Percentiles rank a stretch among this genome's conserved stretches.
Conservation (phyloP, 1,284 basidiomycete genomes). For the Cyathus olla region DNA sequence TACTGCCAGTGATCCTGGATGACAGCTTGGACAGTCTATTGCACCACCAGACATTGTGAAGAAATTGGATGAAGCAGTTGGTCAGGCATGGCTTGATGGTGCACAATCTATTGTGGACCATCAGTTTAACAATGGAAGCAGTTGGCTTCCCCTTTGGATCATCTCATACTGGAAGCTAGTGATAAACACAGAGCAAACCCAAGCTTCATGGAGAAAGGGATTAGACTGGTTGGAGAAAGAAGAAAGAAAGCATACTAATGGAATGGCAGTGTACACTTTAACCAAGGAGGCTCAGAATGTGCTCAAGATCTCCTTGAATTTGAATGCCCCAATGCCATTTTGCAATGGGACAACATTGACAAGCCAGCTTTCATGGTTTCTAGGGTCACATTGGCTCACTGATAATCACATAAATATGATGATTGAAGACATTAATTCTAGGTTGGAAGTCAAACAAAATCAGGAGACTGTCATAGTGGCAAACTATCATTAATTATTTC, state of each 20-base stretch:
- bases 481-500: no score
- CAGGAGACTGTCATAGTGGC: no score
- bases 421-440: conserved; percentile 10
- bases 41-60: conserved; percentile 13
- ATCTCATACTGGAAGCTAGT: conserved; percentile 20
- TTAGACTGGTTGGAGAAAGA: conserved; percentile 12
- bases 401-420: conserved; percentile 22
- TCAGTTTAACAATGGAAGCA: conserved; percentile 21
- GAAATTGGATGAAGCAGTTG: conserved; percentile 16
- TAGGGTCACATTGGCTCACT: conserved; percentile 11
- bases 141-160: conserved; percentile 23
- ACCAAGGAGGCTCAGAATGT: not conserved
- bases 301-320: not conserved
- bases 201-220: conserved; percentile 11
- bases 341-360: not conserved
- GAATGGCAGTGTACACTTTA: not conserved
- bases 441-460: no score
- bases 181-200: not conserved
- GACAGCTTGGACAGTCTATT: conserved; percentile 9
- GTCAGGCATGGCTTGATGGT: conserved; percentile 32
- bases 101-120: conserved; percentile 25
- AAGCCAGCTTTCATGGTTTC: conserved; percentile 1
- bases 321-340: conserved; percentile 2
- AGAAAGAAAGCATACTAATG: not conserved
- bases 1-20: conserved; percentile 5